Evolutionary conservation across 192 early-diverging fungal genomes (phyloP).

Genomic region (Backusella tuberculispora): DNA sequence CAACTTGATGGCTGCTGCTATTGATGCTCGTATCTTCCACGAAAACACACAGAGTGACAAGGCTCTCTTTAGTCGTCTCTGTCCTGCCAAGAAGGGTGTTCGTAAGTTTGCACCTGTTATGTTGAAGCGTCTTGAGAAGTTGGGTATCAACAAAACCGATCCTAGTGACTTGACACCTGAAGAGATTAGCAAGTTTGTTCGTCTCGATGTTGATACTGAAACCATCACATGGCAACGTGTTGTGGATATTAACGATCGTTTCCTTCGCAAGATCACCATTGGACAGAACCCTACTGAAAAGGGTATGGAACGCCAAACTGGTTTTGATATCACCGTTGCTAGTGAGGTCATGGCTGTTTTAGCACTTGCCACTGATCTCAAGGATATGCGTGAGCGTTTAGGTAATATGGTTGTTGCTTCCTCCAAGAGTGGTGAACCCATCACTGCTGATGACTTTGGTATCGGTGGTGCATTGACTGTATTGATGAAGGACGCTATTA

Average conservation of each 20-base stretch:
- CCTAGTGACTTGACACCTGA: constrained; percentile 81
- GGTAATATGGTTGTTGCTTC: constrained; percentile 95
- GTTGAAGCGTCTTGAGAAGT: constrained; percentile 74
- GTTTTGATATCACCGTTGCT: constrained; percentile 98
- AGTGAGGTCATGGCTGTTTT: constrained; percentile 98
- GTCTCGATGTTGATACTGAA: constrained; percentile 93
- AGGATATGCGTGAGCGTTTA: constrained; percentile 91
- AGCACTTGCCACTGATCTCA: constrained; percentile 86
- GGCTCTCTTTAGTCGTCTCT: constrained; percentile 88
- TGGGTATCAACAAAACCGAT: constrained; percentile 83
- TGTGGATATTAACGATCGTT: constrained; percentile 96
- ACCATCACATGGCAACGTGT: constrained; percentile 98
- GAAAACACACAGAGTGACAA: constrained; percentile 81
- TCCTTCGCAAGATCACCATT: constrained; percentile 89
- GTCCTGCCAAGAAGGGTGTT: constrained; percentile 86
- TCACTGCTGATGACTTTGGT: constrained; percentile 97
- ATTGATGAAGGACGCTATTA: constrained; percentile 98
- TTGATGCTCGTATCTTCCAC: constrained; percentile 98
- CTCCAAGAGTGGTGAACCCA: constrained; percentile 76
- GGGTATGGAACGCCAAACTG: constrained; percentile 84
- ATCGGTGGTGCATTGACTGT: constrained; percentile 94
- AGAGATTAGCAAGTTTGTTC: constrained; percentile 79
- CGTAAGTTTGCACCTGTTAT: constrained; percentile 84
- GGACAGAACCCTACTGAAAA: constrained; percentile 89
- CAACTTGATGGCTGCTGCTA: constrained; percentile 96